phyloP scores from a whole-genome alignment of 495 filamentous ascomycete species.

The Penicillium paradoxum region DNA sequence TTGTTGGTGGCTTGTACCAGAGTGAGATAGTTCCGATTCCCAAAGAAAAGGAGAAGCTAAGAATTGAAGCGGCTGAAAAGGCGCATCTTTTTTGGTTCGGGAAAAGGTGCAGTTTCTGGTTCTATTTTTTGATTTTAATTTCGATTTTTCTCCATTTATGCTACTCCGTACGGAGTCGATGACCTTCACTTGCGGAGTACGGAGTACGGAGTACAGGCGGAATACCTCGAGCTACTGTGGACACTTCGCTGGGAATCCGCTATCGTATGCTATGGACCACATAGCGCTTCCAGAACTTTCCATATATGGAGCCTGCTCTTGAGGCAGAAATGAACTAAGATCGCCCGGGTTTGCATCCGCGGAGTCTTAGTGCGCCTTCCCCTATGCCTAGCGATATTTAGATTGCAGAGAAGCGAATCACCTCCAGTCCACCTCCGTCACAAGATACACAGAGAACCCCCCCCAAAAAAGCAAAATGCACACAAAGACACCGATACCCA shows the following conservation, averaged over 20 bases:
- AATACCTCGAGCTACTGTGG: slow-evolving; percentile 2
- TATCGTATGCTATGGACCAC: not conserved
- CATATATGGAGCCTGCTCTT: slow-evolving; percentile 8
- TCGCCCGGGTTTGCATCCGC: slow-evolving; percentile 28
- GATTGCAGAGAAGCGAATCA: not conserved
- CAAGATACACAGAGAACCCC: not conserved
- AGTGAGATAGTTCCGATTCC: not conserved
- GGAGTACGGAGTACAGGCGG: too few species aligned
- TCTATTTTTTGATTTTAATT: not conserved
- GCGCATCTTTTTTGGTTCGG: slow-evolving; percentile 2
- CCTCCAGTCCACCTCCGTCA: not conserved
- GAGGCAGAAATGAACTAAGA: slow-evolving; percentile 10
- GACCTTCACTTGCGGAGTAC: slow-evolving; percentile 1
- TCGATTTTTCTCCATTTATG: too few species aligned
- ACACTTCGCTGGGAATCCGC: not conserved
- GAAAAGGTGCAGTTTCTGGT: not conserved
- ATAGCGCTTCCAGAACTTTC: slow-evolving; percentile 29
- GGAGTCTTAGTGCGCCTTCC: slow-evolving; percentile 14
- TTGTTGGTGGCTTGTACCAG: not conserved
- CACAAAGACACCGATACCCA: not conserved
- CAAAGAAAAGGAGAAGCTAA: not conserved
- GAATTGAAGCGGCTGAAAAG: not conserved
- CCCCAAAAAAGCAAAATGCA: not conserved
- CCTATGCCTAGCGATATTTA: slow-evolving; percentile 1
- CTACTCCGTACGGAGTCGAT: too few species aligned